These are phyloP conservation scores for Colletotrichum sp. DNA, from an alignment of 2,329 filamentous ascomycete genomes.

Conservation along the genomic window DNA sequence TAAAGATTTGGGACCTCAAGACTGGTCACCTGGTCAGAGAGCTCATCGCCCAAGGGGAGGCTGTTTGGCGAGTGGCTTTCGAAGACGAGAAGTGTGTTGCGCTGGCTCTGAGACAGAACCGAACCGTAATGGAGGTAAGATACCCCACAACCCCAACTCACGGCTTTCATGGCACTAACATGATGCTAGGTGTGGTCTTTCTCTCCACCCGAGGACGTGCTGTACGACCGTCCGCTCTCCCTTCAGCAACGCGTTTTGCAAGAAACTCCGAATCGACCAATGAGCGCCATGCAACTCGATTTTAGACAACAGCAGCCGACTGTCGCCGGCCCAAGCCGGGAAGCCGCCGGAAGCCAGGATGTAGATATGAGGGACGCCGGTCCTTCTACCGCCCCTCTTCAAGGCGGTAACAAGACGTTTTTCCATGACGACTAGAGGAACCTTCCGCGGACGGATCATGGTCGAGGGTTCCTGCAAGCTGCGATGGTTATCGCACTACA, in stretches of 20 bases:
- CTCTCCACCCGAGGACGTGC: conserved; percentile 78
- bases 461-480: neutral
- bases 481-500: neutral
- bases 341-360: conserved; percentile 45
- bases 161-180: conserved; percentile 30
- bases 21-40: conserved; percentile 90
- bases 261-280: conserved; percentile 53
- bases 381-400: conserved; percentile 59
- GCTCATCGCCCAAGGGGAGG: conserved; percentile 88
- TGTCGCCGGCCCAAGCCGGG: conserved; percentile 34
- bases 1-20: conserved; percentile 98
- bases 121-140: conserved; percentile 95
- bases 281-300: conserved; percentile 56
- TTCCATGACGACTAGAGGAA: conserved; percentile 50
- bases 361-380: conserved; percentile 63
- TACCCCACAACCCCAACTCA: neutral
- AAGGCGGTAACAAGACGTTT: conserved; percentile 52
- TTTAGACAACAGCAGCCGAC: conserved; percentile 40
- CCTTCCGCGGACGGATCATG: neutral
- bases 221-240: conserved; percentile 58
- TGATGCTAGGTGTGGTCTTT: conserved; percentile 85
- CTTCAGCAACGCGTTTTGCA: conserved; percentile 49
- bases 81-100: conserved; percentile 98
- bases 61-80: conserved; percentile 97
- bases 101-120: conserved; percentile 81